Evolutionary conservation across 1,284 basidiomycete species (phyloP), one percentile per base, ranked within the genome.

Genomic region (Cerrena zonata): DNA sequence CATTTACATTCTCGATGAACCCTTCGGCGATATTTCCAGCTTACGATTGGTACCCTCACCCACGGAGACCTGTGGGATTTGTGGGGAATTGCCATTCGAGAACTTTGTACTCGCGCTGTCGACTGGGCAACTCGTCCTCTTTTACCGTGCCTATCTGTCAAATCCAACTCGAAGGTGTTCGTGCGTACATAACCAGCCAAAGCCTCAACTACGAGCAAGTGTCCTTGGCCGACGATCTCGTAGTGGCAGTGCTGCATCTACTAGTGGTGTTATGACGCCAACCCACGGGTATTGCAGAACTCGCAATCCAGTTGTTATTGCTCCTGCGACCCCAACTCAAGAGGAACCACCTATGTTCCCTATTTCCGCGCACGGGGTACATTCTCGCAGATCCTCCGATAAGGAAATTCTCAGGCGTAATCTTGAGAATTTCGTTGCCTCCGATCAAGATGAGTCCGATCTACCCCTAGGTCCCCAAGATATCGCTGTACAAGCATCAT

Each of bases 321-420:
- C 69, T n/a, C 64, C 65, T 10, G 61, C 65, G 5, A 59, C 59
- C 2, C 72, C 78, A 4, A 66, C 73, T 2, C n/a, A n/a, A n/a
- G 70, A 72, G 21, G 79, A 81, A 49, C 61, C 70, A 1, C 67
- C 74, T 5, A 71, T 77, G 19, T 90, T 88, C 61, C 89, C 88
- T 13, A 76, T 89, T 24, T 89, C 89, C 13, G 84, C 75, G 4
- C 89, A 91, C 60, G 88, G 89, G 7, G 73, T 84, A 21, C 83
- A 89, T 58, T 83, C 84, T 27, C 77, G 84, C 37, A 75, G 84
- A 42, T 75, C 75, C 18, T 84, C 84, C 3, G 85, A 87, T 59
- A 84, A 83, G 64, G 82, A 84, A 43, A 59, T 63, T 4, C 61
- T 69, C 1, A 73, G 82, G 21, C 74, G 82, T 37, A 70, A 70